Evolutionary conservation across 345 rosid genomes (phyloP).

Genomic region (Eucalyptus curtisii): DNA sequence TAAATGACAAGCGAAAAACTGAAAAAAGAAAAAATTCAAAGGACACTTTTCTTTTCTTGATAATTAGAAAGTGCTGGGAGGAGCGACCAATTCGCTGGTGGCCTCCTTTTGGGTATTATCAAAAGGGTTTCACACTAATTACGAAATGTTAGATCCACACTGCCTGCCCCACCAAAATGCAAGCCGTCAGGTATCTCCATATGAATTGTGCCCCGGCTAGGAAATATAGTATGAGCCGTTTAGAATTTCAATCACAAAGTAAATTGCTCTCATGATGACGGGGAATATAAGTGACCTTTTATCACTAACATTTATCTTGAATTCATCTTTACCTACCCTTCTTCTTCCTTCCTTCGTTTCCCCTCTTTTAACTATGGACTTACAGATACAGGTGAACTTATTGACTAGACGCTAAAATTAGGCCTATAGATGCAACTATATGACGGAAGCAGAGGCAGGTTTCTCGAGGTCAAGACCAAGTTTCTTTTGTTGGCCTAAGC

Average conservation of each 20-base stretch:
- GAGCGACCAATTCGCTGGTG: accelerated
- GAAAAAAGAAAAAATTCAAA: not conserved
- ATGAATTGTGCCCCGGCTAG: not conserved
- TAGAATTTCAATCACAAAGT: not conserved
- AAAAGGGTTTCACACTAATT: not conserved
- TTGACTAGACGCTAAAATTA: not conserved
- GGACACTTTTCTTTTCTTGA: not conserved
- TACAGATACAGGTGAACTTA: not conserved
- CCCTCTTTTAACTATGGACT: not conserved
- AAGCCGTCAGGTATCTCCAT: no score
- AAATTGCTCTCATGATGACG: not conserved
- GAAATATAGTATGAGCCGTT: not conserved
- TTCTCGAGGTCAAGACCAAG: not conserved
- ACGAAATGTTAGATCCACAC: no score
- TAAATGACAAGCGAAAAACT: not conserved
- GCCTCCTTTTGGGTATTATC: not conserved
- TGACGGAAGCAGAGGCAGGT: not conserved
- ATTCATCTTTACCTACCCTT: not conserved
- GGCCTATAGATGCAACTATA: not conserved
- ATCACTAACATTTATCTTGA: not conserved
- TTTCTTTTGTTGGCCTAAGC: not conserved
- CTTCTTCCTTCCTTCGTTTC: not conserved
- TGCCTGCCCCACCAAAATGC: not conserved
- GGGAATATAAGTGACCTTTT: not conserved
- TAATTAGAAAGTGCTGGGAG: not conserved